Base-by-base conservation (phyloP, 2,329 filamentous ascomycete genomes). In the Fusarium sp. region DNA sequence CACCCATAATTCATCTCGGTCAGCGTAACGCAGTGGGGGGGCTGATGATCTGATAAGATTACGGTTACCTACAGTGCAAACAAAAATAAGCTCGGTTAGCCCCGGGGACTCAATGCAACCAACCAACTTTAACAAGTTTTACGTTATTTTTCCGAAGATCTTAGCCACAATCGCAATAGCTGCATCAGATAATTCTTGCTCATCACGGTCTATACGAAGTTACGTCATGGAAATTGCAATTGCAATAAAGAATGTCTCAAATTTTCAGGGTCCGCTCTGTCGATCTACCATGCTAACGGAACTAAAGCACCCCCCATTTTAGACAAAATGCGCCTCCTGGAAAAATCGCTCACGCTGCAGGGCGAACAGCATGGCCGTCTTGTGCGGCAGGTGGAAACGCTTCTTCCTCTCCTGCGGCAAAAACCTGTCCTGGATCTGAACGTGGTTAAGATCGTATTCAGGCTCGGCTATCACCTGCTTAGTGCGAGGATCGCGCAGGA, bases 301-400 rank as follows among this genome's bases (percentile, higher is more conserved):
- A 65, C 42, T 65, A 65, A 18, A 35, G 32, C 12, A 3, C 32
- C 32, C 16, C 32, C 49, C n/a, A 21, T 25, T 25, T 23, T 28
- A 37, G 49, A 78, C 73, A 49, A 79, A 75, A 43, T 77, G 69
- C 0, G 57, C 77, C 53, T 79, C 77, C 9, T 78, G 76, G 59
- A 79, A 79, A 63, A 79, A 79, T 49, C 77, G 76, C 33, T 79
- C 76, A 50, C 77, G 69, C 52, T 77, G 75, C 21, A 79, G 67
- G 8, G 77, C 77, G 49, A 79, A 72, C 10, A 79, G 64, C 59
- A 79, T 73, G 10, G 77, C 68, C 38, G 75, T 79, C 74, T 79
- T 79, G 69, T 79, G 77, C 9, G 77, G 77, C 25, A 79, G 56
- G 58, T 79, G 74, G 67, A 79, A 78, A 1, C 76, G 67, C 67